Evolutionary conservation across 2,329 filamentous ascomycete genomes (phyloP).

Genomic region (Verticillium nonalfalfae): DNA sequence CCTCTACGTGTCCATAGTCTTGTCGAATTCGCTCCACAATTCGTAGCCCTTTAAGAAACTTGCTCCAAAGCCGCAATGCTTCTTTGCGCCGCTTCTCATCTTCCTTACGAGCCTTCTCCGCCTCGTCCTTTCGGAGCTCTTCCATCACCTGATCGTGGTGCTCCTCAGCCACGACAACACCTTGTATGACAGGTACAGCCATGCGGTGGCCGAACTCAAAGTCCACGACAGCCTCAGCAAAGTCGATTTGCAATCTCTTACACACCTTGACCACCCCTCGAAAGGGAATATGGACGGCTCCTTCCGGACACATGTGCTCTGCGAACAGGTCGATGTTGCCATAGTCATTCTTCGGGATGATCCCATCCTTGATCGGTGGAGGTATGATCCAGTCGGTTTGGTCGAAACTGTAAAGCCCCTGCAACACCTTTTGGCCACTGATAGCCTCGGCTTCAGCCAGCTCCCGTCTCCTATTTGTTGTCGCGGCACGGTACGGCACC

Average conservation of each 20-base stretch:
- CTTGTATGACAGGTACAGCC: constrained; percentile 86
- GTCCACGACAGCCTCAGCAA: constrained; percentile 88
- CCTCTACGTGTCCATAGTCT: constrained; percentile 64
- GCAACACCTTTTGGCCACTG: constrained; percentile 75
- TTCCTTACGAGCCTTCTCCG: constrained; percentile 69
- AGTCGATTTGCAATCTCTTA: constrained; percentile 78
- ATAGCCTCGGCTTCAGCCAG: constrained; percentile 78
- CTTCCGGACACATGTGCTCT: constrained; percentile 81
- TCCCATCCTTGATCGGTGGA: constrained; percentile 72
- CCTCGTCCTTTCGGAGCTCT: constrained; percentile 72
- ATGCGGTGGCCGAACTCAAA: constrained; percentile 96
- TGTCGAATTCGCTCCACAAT: constrained; percentile 71
- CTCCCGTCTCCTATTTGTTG: constrained; percentile 77
- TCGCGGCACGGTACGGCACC: constrained; percentile 88
- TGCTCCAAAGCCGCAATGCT: constrained; percentile 74
- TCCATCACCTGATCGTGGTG: constrained; percentile 68
- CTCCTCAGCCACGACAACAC: constrained; percentile 81
- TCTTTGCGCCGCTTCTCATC: constrained; percentile 74
- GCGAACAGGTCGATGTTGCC: constrained; percentile 97
- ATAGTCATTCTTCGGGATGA: constrained; percentile 90
- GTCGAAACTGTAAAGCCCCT: constrained; percentile 74
- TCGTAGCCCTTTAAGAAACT: constrained; percentile 77
- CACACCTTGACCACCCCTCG: constrained; percentile 74
- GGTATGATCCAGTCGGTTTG: constrained; percentile 98
- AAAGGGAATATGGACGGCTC: constrained; percentile 78